These are phyloP conservation scores for Pythium sukuiense DNA, from an alignment of 352 stramenopile genomes.

Conservation along the genomic window DNA sequence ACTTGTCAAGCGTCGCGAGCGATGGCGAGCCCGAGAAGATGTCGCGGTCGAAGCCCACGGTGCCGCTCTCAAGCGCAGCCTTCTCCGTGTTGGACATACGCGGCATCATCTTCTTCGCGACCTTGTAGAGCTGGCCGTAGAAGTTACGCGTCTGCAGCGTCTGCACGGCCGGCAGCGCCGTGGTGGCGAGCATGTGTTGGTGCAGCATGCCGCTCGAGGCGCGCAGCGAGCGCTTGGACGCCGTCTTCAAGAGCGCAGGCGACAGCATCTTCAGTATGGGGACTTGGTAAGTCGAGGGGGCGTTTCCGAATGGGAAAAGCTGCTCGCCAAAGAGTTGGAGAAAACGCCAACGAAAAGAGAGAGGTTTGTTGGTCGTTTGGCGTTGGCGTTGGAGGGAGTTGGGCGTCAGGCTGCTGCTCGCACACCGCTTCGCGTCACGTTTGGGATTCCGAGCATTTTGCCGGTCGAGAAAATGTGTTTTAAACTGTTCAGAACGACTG, in stretches of 20 bases:
- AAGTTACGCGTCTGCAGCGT: constrained; percentile 73
- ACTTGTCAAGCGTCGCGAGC: constrained; percentile 93
- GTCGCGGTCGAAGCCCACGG: constrained; percentile 97
- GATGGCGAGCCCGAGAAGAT: constrained; percentile 95
- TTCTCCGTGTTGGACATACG: constrained; percentile 95
- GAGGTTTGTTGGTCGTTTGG: background rate
- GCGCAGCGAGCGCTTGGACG: constrained; percentile 38
- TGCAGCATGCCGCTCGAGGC: constrained; percentile 10
- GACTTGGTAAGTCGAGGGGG: constrained; percentile 8
- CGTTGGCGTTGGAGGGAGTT: background rate
- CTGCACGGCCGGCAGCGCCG: constrained; percentile 51
- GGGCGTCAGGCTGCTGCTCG: background rate
- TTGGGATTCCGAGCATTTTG: constrained; percentile 18
- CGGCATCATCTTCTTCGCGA: constrained; percentile 95
- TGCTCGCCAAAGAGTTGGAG: background rate
- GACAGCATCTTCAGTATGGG: constrained; percentile 30
- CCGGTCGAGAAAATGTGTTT: constrained; percentile 21
- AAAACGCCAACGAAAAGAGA: constrained; percentile 11
- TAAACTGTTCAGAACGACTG: constrained; percentile 15
- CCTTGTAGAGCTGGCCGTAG: constrained; percentile 91
- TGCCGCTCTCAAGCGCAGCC: constrained; percentile 93
- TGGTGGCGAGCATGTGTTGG: constrained; percentile 16
- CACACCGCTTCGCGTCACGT: constrained; percentile 26
- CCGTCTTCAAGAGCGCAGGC: constrained; percentile 42
- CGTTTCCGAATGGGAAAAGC: constrained; percentile 26